Evolutionary conservation across 2,329 filamentous ascomycete species (phyloP).

Genomic region (Mollisia scopiformis): DNA sequence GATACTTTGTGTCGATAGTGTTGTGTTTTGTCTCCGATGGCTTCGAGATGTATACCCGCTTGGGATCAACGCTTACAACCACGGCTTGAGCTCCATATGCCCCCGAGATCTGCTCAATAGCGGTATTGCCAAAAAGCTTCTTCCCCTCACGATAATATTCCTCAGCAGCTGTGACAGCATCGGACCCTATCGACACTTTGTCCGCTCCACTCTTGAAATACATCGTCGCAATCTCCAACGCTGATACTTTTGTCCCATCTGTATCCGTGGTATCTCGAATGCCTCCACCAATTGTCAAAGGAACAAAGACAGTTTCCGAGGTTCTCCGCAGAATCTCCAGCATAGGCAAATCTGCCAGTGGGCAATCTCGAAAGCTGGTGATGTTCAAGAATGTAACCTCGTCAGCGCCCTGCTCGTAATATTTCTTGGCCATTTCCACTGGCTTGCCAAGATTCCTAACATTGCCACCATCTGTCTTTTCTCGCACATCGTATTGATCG

Average conservation of each 20-base stretch:
- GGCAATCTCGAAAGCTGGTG: constrained; percentile 95
- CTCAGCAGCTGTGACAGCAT: constrained; percentile 91
- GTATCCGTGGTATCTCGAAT: constrained; percentile 92
- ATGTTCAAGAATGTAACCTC: constrained; percentile 99
- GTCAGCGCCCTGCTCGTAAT: constrained; percentile 96
- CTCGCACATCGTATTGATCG: constrained; percentile 97
- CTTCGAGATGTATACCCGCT: constrained; percentile 79
- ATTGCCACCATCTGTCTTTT: constrained; percentile 69
- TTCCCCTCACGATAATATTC: constrained; percentile 77
- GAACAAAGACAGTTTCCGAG: constrained; percentile 92
- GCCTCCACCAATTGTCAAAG: constrained; percentile 91
- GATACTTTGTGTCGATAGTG: constrained; percentile 70
- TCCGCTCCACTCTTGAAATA: constrained; percentile 98
- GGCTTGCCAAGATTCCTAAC: constrained; percentile 97
- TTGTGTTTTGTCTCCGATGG: constrained; percentile 71
- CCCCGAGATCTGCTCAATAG: constrained; percentile 91
- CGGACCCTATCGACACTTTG: constrained; percentile 95
- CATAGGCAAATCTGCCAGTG: constrained; percentile 91
- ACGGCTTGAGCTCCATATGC: constrained; percentile 98
- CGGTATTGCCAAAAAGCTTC: constrained; percentile 76
- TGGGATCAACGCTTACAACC: constrained; percentile 93
- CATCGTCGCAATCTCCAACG: constrained; percentile 90
- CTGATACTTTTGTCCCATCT: constrained; percentile 83
- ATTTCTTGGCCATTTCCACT: constrained; percentile 88
- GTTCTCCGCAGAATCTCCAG: constrained; percentile 87